Base-by-base conservation (phyloP, 148 eudicot genomes). In the Chenopodium formosanum region DNA sequence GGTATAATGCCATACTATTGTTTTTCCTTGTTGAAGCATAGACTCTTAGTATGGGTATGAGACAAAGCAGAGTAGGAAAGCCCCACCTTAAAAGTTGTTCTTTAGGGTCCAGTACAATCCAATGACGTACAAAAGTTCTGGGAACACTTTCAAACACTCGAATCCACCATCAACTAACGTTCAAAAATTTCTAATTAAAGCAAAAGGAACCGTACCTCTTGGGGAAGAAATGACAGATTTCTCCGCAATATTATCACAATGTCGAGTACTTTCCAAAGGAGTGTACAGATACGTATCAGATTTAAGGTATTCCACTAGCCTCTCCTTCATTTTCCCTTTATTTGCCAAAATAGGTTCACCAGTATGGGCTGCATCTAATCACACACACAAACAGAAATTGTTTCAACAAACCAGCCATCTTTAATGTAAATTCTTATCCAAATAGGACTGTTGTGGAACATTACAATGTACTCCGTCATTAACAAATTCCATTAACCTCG, bases 281-380 rank as follows among this genome's bases (percentile, higher is more conserved):
- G 83, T 80, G 70, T 84, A 84, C 56, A 84, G 19, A 71, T 84
- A 84, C 0, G 44, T 60, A 71, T 84, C 86, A 69, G 83, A 80
- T 76, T 70, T 84, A 17, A 84, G 73, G 77, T 84, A 80, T 0
- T 71, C 70, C 77, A 63, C 56, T 64, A 80, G 27, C 29, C 65
- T 84, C 73, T 76, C 74, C 50, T 65, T 70, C 34, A 20, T 10
- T n/a, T 64, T 31, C 12, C 72, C 50, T 13, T 65, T 48, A 2
- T 63, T 63, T 34, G 37, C n/a, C 74, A 76, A 70, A 7, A 71
- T 34, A 27, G 77, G 66, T 63, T 80, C 40, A 67, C 58, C 48
- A 0, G 44, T 40, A 40, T 6, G 44, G 44, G 7, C 44, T 34
- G 16, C 63, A 76, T 47, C 70, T 34, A 58, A 20, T 25, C 13